Percentiles rank a stretch among this genome's conserved stretches.
phyloP scores from a whole-genome alignment of 345 rosid genomes.

The Trapa incisa region DNA sequence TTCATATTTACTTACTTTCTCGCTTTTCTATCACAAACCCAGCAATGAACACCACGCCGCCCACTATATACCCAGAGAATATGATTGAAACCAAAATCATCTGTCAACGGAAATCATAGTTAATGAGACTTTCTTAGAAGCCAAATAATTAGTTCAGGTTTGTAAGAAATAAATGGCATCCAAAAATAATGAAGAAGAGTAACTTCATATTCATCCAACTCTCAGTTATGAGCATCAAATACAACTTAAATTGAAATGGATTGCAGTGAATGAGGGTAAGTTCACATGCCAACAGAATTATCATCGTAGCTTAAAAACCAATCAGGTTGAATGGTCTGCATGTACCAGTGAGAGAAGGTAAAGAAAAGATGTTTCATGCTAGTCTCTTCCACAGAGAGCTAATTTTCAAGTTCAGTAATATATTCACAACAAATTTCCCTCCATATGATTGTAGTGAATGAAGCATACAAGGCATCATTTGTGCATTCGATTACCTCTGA shows the following conservation, averaged over 20 bases:
- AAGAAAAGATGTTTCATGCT: too few relatives aligned
- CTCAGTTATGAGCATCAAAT: not conserved
- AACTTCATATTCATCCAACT: not conserved
- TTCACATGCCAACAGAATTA: not conserved
- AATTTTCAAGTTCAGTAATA: too few relatives aligned
- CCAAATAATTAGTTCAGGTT: not conserved
- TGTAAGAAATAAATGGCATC: not conserved
- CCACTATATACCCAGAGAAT: constrained; percentile 95
- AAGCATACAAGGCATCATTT: too few relatives aligned
- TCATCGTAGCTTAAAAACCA: not conserved
- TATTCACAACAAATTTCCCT: too few relatives aligned
- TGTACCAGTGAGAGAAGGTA: too few relatives aligned
- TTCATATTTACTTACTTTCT: constrained; percentile 42
- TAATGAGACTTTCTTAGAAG: not conserved
- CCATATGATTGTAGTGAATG: too few relatives aligned
- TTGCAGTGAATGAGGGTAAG: not conserved
- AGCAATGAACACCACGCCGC: constrained; percentile 94
- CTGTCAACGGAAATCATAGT: constrained; percentile 23
- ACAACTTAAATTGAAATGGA: not conserved
- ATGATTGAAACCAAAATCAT: constrained; percentile 85
- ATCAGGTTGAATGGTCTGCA: not conserved
- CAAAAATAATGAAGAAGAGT: not conserved
- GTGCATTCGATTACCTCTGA: constrained; percentile 41
- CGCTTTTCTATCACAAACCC: constrained; percentile 95
- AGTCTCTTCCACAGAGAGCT: too few relatives aligned